Percentiles rank a stretch among this genome's conserved stretches.
These are phyloP conservation scores for Calophaca sinica DNA, from an alignment of 306 rosid species.

Conservation along the genomic window DNA sequence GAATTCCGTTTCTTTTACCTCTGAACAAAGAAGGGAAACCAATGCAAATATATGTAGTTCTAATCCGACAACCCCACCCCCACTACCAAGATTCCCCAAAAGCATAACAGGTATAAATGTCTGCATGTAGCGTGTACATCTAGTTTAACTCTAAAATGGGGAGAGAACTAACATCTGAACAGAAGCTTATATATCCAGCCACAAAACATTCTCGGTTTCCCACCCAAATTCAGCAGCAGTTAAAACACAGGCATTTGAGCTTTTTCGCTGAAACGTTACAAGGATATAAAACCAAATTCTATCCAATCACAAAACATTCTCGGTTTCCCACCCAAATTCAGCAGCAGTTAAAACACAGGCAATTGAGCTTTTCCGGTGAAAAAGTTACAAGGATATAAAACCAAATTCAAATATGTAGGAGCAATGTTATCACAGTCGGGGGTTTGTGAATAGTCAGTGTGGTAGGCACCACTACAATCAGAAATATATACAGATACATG, in stretches of 20 bases:
- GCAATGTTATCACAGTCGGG: background rate
- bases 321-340: conserved; percentile 4
- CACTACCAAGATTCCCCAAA: background rate
- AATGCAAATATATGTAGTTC: background rate
- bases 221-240: conserved; percentile 17
- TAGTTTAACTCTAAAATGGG: conserved; percentile 6
- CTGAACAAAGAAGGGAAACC: conserved; percentile 11
- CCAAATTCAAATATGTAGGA: background rate
- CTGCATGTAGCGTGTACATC: background rate
- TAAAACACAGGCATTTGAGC: conserved; percentile 2
- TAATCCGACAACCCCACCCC: background rate
- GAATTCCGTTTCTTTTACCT: background rate
- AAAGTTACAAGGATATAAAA: background rate
- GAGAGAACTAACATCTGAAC: conserved; percentile 16
- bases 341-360: conserved; percentile 6
- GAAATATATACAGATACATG: conserved; percentile 53
- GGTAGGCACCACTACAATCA: background rate
- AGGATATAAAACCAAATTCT: background rate
- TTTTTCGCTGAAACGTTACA: conserved; percentile 23
- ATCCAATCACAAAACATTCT: conserved; percentile 9
- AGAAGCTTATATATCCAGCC: conserved; percentile 28
- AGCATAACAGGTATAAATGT: background rate
- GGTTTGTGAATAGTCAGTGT: background rate
- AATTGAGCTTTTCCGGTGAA: conserved; percentile 30
- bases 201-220: conserved; percentile 1